phyloP scores from a whole-genome alignment of 2,329 filamentous ascomycete species.

The Nothophoma quercina region DNA sequence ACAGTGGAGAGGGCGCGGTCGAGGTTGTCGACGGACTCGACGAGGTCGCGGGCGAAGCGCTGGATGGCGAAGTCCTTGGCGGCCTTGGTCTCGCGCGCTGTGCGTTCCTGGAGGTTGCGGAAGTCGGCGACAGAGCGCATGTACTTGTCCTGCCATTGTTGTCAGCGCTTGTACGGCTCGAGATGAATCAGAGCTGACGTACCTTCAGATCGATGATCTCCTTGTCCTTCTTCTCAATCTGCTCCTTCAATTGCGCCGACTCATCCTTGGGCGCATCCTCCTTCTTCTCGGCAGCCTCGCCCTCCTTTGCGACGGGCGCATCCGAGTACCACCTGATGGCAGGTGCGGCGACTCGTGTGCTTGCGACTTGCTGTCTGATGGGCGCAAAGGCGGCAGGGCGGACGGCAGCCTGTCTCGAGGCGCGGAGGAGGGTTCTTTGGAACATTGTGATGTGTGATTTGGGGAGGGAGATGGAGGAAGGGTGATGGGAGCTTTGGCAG shows the following conservation, averaged over 20 bases:
- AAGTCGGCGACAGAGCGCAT: conserved; percentile 94
- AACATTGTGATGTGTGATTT: conserved; percentile 52
- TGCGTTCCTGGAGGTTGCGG: conserved; percentile 96
- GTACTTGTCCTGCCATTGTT: conserved; percentile 78
- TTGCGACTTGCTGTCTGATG: conserved; percentile 42
- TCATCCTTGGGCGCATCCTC: conserved; percentile 52
- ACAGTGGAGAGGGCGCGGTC: conserved; percentile 89
- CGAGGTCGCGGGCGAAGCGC: conserved; percentile 89
- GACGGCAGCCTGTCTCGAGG: conserved; percentile 54
- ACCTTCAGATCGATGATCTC: conserved; percentile 88
- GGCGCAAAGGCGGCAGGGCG: conserved; percentile 51
- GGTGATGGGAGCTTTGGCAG: neutral
- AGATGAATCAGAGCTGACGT: conserved; percentile 28
- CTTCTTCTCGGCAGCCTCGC: conserved; percentile 53
- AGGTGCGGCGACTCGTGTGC: conserved; percentile 39
- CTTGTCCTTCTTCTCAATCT: conserved; percentile 75
- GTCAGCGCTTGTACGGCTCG: neutral
- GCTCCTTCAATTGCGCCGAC: conserved; percentile 60
- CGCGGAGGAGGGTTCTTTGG: conserved; percentile 59
- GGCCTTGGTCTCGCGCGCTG: conserved; percentile 84
- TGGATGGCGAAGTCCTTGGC: conserved; percentile 95
- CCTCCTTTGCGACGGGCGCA: conserved; percentile 54
- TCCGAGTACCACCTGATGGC: conserved; percentile 57
- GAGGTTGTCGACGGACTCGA: conserved; percentile 96
- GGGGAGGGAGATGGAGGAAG: neutral